Base-by-base conservation (phyloP, 2,329 filamentous ascomycete species). In the Nigrospora sphaerica region DNA sequence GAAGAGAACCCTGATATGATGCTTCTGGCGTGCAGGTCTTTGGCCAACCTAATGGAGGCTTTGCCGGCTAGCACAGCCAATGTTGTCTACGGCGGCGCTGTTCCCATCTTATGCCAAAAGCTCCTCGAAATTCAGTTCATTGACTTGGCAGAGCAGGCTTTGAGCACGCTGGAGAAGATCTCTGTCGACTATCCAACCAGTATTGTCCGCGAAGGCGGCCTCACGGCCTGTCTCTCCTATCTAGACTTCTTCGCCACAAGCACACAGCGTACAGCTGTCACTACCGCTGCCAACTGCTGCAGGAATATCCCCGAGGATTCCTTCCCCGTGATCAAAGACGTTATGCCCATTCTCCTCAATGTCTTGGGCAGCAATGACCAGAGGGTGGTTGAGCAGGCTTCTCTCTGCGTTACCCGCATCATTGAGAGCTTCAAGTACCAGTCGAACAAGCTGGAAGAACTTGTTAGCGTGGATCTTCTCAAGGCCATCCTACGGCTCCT, bases 11-110 rank as follows among this genome's bases (percentile, higher is more conserved):
- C 91, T 0, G 93, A 98, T 65, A 88, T 97, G 51, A 97, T 97
- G 92, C 82, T 98, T 12, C 76, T 97, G 49, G 92, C 93, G 17
- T 98, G 93, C 62, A 86, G 95, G 49, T 97, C 89, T 65, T 78
- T 98, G 57, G 93, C 93, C 49, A 97, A 98, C 63, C 68, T 98
- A 46, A 98, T 98, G 93, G 93, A 98, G 65, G 95, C 92, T 23
- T 72, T 98, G 31, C 91, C 93, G 17, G 85, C 89, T 32, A 92
- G 92, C 47, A 93, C 93, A 42, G 88, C 90, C 12, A 96, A 95
- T 62, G 90, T 98, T 13, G 93, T 97, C 4, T 97, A 97, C 62
- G 92, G 91, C n/a, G 89, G 90, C 42, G 93, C 93, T 32, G 93
- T 98, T 6, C 91, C 93, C 3, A 83, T 98, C 12, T 73, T 98